These are phyloP conservation scores for Ilyonectria sp. DNA, from an alignment of 2,329 filamentous ascomycete species.

Conservation along the genomic window DNA sequence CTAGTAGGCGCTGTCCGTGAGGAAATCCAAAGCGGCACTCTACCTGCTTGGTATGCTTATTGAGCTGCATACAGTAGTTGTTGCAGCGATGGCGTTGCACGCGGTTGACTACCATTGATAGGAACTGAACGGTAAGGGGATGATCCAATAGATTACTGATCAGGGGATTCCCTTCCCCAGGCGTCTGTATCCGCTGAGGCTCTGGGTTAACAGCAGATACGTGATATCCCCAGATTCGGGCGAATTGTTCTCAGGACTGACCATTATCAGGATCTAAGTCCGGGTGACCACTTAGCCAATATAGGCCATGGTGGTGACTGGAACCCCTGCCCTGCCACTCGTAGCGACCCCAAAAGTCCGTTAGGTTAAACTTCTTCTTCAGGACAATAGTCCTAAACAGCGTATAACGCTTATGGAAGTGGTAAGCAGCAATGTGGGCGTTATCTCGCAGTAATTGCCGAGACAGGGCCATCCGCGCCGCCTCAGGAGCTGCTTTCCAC, in stretches of 20 bases:
- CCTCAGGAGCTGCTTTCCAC: too few relatives aligned
- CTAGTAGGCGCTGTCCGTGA: not conserved
- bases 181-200: not conserved
- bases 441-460: too few relatives aligned
- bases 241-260: not conserved
- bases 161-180: not conserved
- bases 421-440: too few relatives aligned
- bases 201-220: not conserved
- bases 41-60: not conserved
- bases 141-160: not conserved
- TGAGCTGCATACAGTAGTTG: not conserved
- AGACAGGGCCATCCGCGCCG: too few relatives aligned
- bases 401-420: too few relatives aligned
- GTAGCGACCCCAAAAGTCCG: too few relatives aligned
- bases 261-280: not conserved
- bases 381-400: too few relatives aligned
- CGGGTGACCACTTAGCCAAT: too few relatives aligned
- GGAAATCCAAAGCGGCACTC: not conserved
- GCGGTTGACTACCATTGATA: not conserved
- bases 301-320: too few relatives aligned
- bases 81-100: not conserved
- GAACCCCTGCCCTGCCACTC: too few relatives aligned
- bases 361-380: too few relatives aligned
- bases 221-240: not conserved
- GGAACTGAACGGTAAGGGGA: not conserved